Base-by-base conservation (phyloP, 2,329 filamentous ascomycete genomes). In the Penicillium occitanis region DNA sequence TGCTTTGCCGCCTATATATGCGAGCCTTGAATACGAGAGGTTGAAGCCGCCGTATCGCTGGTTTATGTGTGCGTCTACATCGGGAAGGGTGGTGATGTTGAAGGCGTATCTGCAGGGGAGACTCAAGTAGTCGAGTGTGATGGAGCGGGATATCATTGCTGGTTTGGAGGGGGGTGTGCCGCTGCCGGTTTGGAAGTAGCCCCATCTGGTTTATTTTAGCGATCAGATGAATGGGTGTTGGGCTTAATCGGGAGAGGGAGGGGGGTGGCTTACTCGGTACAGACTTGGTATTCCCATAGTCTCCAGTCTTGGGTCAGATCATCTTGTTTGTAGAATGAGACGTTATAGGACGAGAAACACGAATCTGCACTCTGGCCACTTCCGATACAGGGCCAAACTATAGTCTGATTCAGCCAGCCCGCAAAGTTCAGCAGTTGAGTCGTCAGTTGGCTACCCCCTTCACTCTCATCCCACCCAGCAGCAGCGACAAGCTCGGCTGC, bases 21-120 rank as follows among this genome's bases (percentile, higher is more conserved):
- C 92, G 0, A 96, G 85, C 1, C 92, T 88, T 0, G 89, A 86
- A 73, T 92, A 93, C 55, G 85, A 85, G 71, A 95, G 89, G 74
- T 86, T 80, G 76, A 88, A 91, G 13, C 88, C 90, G 50, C 92
- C 92, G 69, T 90, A 89, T 73, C 89, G 88, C 81, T 96, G 95
- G 76, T 95, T 87, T 0, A 82, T 81, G 14, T 28, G n/a, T 46
- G 30, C 7, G 1, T 87, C 83, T 0, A 89, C 79, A 61, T 93
- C 82, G 0, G 92, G 85, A 0, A 85, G 85, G 0, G 80, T 76
- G 0, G 85, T 87, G 73, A 93, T 87, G 78, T 90, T 89, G 82
- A 93, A 96, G 0, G 86, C 85, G 7, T 85, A 80, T 0, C 82
- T 81, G 79, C 92, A 96, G 70, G 88, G 81, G 3, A 84, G 76